A percentile compares a stretch with the other conserved stretches of the same genome.
Evolutionary conservation across 345 rosid species (phyloP).

Genomic region (Syzygium grande): DNA sequence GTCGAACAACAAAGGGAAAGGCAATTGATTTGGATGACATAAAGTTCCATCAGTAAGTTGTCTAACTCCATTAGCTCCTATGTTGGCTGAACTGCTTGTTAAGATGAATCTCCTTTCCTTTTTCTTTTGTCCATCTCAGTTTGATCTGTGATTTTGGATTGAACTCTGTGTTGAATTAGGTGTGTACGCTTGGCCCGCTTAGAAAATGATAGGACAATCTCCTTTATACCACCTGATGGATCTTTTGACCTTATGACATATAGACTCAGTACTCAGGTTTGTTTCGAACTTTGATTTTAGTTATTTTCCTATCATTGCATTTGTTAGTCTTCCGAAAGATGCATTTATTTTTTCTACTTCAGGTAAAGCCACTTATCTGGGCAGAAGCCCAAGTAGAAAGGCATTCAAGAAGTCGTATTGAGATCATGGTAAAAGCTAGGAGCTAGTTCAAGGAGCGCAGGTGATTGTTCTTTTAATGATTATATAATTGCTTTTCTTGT

Average conservation of each 20-base stretch:
- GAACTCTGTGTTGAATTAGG: conserved; percentile 22
- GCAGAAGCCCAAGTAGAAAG: conserved; percentile 91
- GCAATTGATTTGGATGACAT: conserved; percentile 96
- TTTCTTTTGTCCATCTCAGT: not conserved
- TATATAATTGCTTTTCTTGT: not conserved
- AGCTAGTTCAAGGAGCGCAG: conserved; percentile 95
- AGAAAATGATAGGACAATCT: conserved; percentile 93
- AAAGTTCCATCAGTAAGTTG: conserved; percentile 86
- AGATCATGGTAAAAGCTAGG: conserved; percentile 81
- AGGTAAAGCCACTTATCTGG: conserved; percentile 95
- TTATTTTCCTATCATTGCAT: not conserved
- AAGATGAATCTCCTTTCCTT: not conserved
- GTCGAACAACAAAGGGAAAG: too few species aligned
- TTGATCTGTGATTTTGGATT: not conserved
- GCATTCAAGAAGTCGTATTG: conserved; percentile 90
- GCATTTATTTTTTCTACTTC: not conserved
- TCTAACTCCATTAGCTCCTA: not conserved
- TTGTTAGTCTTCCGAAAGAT: not conserved
- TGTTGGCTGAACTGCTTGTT: not conserved
- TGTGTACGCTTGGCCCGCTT: conserved; percentile 96
- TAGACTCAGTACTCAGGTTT: conserved; percentile 94
- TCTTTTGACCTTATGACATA: conserved; percentile 98
- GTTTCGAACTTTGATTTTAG: not conserved
- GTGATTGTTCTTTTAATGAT: conserved; percentile 18
- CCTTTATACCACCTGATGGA: conserved; percentile 96